Evolutionary conservation across 2,329 filamentous ascomycete species (phyloP), one percentile per base, ranked within the genome.

Genomic region (Penicillium sp.): DNA sequence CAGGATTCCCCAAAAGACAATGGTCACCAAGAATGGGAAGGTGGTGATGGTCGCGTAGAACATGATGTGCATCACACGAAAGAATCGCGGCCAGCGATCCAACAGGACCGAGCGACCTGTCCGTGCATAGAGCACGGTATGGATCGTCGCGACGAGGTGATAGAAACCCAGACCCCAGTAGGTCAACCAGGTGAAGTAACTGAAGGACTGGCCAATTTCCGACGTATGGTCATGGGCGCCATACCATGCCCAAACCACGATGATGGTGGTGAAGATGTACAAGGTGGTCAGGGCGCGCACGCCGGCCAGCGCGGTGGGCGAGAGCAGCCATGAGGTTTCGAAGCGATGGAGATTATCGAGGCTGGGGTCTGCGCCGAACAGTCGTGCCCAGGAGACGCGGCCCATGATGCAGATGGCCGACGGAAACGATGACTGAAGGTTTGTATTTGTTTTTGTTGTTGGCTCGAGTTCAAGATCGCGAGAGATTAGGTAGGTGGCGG

Each of bases 141-240:
- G 88, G 13, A 81, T 53, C 13, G 84, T 76, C 1, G 85, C 76
- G 60, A 84, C 72, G 48, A 83, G 74, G 65, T 85, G 84, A 75
- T 94, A 95, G 71, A 90, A 91, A 25, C 80, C 83, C 33, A 91
- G 71, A 2, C 87, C 87, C 86, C 86, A 93, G 76, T 85, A 93
- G 8, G 85, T 88, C 49, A 93, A 73, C 61, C 83, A 76, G 27
- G 89, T 94, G 73, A 95, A 94, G 75, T 82, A 94, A 59, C 83
- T 88, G 73, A 94, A 93, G 39, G 77, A 78, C 39, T 74, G 68
- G 45, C 74, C 71, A 26, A 80, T 77, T 1, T 60, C 62, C 32
- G 62, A 54, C 62, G 76, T 77, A 42, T 76, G 53, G 32, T 67
- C 64, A 63, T 80, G 75, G n/a, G 74, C 70, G 61, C 82, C 82